phyloP scores from a whole-genome alignment of 2,329 filamentous ascomycete genomes.

The Aspergillus sp. region DNA sequence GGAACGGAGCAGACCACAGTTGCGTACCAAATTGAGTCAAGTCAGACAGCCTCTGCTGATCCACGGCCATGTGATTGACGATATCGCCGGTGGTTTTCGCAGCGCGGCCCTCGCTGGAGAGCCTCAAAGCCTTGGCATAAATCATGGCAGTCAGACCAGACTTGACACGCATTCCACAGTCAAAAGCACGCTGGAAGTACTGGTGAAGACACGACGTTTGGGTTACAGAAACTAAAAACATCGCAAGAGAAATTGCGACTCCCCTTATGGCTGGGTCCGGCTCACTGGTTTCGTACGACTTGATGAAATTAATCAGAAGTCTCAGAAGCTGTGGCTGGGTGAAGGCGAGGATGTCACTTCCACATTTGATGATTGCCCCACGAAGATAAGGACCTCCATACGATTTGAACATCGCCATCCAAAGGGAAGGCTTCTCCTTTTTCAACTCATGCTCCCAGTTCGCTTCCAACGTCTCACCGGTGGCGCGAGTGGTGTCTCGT shows the following conservation, averaged over 20 bases:
- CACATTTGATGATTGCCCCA: slow-evolving; percentile 84
- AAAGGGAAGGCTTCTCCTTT: slow-evolving; percentile 78
- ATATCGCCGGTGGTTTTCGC: slow-evolving; percentile 94
- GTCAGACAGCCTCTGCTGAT: slow-evolving; percentile 93
- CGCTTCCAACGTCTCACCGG: slow-evolving; percentile 70
- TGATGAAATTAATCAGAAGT: slow-evolving; percentile 80
- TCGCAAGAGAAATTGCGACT: slow-evolving; percentile 82
- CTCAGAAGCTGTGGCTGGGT: slow-evolving; percentile 88
- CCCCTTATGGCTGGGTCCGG: slow-evolving; percentile 83
- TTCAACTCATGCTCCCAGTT: slow-evolving; percentile 78
- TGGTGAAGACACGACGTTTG: slow-evolving; percentile 94
- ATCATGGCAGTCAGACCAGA: slow-evolving; percentile 86
- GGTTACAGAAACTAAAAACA: slow-evolving; percentile 84
- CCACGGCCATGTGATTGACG: slow-evolving; percentile 99
- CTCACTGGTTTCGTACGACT: slow-evolving; percentile 68
- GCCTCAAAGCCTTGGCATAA: slow-evolving; percentile 84
- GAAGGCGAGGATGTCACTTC: slow-evolving; percentile 85
- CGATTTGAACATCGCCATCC: slow-evolving; percentile 80
- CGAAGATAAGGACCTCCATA: slow-evolving; percentile 84
- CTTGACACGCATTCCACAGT: slow-evolving; percentile 96
- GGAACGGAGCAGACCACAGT: slow-evolving; percentile 94
- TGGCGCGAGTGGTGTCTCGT: slow-evolving; percentile 76
- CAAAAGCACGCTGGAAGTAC: slow-evolving; percentile 94
- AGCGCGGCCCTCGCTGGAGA: slow-evolving; percentile 91
- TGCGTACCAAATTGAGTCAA: slow-evolving; percentile 94